Evolutionary conservation across 2,329 filamentous ascomycete species (phyloP), one percentile per base, ranked within the genome.

Genomic region (Thielaviopsis punctulata): DNA sequence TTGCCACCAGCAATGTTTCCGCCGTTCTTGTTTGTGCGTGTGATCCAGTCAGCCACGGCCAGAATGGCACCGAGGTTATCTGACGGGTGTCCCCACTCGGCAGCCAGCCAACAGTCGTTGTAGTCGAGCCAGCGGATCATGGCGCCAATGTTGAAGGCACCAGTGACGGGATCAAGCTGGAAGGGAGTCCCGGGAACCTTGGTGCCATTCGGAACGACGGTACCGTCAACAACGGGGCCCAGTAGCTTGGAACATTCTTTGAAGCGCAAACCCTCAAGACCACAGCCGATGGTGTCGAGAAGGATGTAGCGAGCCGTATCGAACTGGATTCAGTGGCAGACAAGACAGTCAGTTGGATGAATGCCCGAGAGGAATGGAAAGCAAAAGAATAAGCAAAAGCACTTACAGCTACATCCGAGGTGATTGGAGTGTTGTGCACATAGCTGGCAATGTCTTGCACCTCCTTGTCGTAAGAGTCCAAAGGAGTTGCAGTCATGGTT

Each of bases 41-140:
- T 93, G 64, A 95, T 80, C 92, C 92, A 98, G 74, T 98, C 92
- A 56, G 92, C 87, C 50, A 95, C 89, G 46, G 90, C 87, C 57
- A 98, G 79, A 65, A 98, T 98, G 62, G 90, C 92, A 57, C 92
- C 92, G 60, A 98, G 69, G 75, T 98, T 98, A 74, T 98, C 92
- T 4, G 89, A 95, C 57, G 92, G 92, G 69, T 98, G 92, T 55
- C 92, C 92, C 92, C 92, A 98, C 73, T 98, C 92, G 53, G 92
- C 92, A 45, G 90, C 92, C 58, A 96, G 76, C 92, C 90, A 98
- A 79, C 92, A 96, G 77, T 98, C 92, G 68, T 98, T 98, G 79
- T 96, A 98, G 73, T 98, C 92, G 62, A 98, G 79, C 92, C 92
- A 98, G 65, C 92, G 79, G 72, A 98, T 95, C 83, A 95, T 94